Evolutionary conservation across 495 filamentous ascomycete species (phyloP).

Genomic region (Penicillium steckii): DNA sequence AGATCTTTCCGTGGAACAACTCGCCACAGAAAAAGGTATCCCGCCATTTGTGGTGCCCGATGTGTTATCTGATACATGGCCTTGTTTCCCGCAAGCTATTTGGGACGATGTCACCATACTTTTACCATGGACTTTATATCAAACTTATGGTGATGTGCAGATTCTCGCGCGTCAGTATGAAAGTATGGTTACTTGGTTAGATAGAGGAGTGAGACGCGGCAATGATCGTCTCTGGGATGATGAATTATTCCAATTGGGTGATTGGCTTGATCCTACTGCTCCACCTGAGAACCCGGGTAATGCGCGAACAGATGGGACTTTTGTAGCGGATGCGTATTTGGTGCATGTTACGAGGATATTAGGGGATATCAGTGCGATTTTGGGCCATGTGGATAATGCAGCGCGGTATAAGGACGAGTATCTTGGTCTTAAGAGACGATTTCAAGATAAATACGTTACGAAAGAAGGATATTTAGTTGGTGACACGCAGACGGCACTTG

Average conservation of each 20-base stretch:
- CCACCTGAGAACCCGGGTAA: conserved; percentile 39
- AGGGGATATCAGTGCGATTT: conserved; percentile 78
- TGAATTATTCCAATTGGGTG: conserved; percentile 40
- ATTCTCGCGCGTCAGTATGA: conserved; percentile 39
- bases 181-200: conserved; percentile 45
- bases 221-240: conserved; percentile 37
- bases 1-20: conserved; percentile 42
- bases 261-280: conserved; percentile 55
- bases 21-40: conserved; percentile 20
- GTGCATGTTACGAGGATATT: conserved; percentile 43
- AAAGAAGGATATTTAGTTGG: conserved; percentile 34
- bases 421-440: conserved; percentile 28
- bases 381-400: conserved; percentile 72
- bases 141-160: conserved; percentile 36
- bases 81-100: conserved; percentile 29
- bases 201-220: conserved; percentile 39
- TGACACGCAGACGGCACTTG: conserved; percentile 49
- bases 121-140: conserved; percentile 44
- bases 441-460: conserved; percentile 42
- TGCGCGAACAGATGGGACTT: conserved; percentile 36
- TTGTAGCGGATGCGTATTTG: conserved; percentile 53
- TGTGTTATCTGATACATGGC: conserved; percentile 29
- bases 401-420: conserved; percentile 48
- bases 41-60: conserved; percentile 43
- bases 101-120: conserved; percentile 50